phyloP scores from a whole-genome alignment of 2,329 filamentous ascomycete genomes.

The Davidsoniella australis region DNA sequence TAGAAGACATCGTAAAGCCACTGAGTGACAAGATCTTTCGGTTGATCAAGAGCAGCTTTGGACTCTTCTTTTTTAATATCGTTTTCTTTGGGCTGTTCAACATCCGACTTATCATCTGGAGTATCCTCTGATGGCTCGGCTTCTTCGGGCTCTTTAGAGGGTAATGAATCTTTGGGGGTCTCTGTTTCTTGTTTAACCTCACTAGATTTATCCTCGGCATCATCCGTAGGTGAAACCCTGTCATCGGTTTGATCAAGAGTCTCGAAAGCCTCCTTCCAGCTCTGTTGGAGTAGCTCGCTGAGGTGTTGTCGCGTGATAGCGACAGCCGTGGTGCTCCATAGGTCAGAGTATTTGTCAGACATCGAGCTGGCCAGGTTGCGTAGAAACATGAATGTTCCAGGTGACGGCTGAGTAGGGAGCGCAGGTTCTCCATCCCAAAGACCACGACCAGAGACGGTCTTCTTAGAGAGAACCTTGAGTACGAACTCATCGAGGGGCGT shows the following conservation, averaged over 20 bases:
- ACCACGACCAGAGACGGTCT: conserved; percentile 39
- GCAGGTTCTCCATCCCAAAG: conserved; percentile 69
- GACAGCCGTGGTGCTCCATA: conserved; percentile 64
- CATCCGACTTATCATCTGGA: background rate
- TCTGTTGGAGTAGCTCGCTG: conserved; percentile 29
- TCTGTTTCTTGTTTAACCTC: conserved; percentile 6
- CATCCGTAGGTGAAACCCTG: background rate
- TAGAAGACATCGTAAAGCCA: conserved; percentile 44
- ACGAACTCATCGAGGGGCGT: conserved; percentile 32
- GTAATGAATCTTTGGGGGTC: background rate
- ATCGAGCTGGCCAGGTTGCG: conserved; percentile 48
- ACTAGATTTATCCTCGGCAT: conserved; percentile 12
- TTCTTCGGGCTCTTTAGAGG: background rate
- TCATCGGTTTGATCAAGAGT: background rate
- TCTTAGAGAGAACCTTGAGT: conserved; percentile 25
- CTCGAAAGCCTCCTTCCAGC: conserved; percentile 30
- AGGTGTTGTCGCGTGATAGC: conserved; percentile 42
- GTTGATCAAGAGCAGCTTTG: conserved; percentile 1
- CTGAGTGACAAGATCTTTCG: conserved; percentile 34
- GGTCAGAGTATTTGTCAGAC: conserved; percentile 52
- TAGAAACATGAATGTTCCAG: conserved; percentile 55
- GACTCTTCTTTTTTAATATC: background rate
- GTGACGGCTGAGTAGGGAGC: conserved; percentile 64
- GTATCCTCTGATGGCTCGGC: background rate
- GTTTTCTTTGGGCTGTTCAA: background rate